Base-by-base conservation (phyloP, 495 filamentous ascomycete genomes). In the Talaromyces ruber region DNA sequence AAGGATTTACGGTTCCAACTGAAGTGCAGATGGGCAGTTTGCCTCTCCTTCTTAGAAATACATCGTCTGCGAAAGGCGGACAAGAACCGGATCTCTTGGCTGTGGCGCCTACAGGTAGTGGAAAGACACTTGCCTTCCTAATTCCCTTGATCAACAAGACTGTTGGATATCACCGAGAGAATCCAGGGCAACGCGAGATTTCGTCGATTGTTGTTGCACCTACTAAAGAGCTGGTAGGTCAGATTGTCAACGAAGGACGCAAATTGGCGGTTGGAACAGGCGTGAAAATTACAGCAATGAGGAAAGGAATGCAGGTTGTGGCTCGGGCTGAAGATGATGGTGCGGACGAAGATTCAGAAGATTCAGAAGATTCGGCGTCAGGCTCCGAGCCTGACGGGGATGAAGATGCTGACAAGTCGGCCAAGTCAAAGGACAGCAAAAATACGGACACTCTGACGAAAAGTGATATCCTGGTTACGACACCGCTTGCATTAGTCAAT, bases 91-190 rank as follows among this genome's bases (percentile, higher is more conserved):
- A 98, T 80, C 83, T 98, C 30, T 68, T 98, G 34, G 87, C 88
- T 3, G 86, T 97, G 34, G 94, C 94, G 14, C 95, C 95, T 3
- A 99, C 94, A 3, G 94, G 94, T 21, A 97, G 92, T 68, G 94
- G 94, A n/a, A 99, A 99, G 77, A 98, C 94, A 0, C 72, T 98
- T 60, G 89, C 91, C 3, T 99, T 97, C 67, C 72, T 98, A 69
- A 88, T 99, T 26, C 91, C 92, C 0, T 80, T 91, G 18, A 81
- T 98, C 56, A 87, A 97, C 68, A 79, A 82, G 54, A 83, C 93
- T 52, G 76, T 93, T 29, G 76, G 75, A 51, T 72, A 77, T 60
- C 76, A 79, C 59, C 75, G 76, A 76, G 66, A 74, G 56, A 73
- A 79, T 50, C 59, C 70, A 28, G 71, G 74, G 6, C 71, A 79